Base-by-base conservation (phyloP, 2,329 filamentous ascomycete genomes). In the Oidium heveae region DNA sequence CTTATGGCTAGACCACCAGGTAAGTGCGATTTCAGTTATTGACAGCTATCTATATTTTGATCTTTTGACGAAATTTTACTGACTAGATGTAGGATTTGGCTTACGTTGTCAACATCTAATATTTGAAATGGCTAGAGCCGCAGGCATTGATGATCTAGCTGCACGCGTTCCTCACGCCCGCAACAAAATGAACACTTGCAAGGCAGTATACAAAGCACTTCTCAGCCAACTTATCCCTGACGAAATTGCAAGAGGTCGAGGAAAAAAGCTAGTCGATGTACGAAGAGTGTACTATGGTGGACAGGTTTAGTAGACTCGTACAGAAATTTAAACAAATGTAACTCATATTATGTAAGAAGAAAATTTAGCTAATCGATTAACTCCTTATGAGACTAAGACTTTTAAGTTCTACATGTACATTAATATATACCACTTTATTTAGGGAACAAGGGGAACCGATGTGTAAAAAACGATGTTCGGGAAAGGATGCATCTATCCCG, bases 121-220 rank as follows among this genome's bases (percentile, higher is more conserved):
- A 67, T 96, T 88, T 69, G 89, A 98, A 68, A 87, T 98, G 73
- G 88, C 85, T 65, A 83, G 86, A 59, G 80, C 81, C 52, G 84
- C 80, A 43, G 91, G 91, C 59, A 86, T 98, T 63, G 74, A 82
- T 59, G 91, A 98, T 67, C 76, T 98, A 36, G 77, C 87, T 16
- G 88, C 86, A 52, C 76, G 77, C 60, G 88, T 94, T 58, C 80
- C 82, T 39, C 82, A 89, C 49, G 86, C 86, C 58, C 79, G 88
- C 63, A 96, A 94, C 73, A 86, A 87, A 61, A 94, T 96, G 87
- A 98, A 98, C 72, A 86, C 88, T 18, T 84, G 94, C 70, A 95
- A 95, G 72, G 91, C 91, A 15, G 77, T 86, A 43, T 85, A 84
- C 68, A 68, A 89, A 67, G 89, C 88, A 5, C 72, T 98, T 58